Conservation (phyloP, 2,329 filamentous ascomycete genomes). For the Juglanconis oblonga region DNA sequence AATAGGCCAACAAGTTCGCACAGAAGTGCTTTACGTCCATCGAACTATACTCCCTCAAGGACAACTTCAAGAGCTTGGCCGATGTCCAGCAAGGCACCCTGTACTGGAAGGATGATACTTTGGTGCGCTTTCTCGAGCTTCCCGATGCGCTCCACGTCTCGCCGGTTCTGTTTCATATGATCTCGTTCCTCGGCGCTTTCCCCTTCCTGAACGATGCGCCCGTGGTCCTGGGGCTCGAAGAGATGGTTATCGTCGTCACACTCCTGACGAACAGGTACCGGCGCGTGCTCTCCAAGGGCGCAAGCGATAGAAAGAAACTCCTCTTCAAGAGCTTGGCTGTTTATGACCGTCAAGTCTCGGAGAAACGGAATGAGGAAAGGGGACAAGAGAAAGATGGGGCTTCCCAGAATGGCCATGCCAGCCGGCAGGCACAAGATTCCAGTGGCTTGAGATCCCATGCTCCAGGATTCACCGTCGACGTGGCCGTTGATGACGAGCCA, state of each 20-base stretch:
- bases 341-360: slow-evolving; percentile 58
- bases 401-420: slow-evolving; percentile 9
- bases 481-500: slow-evolving; percentile 36
- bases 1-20: slow-evolving; percentile 60
- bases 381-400: slow-evolving; percentile 18
- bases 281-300: slow-evolving; percentile 57
- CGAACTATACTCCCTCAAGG: slow-evolving; percentile 70
- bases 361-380: slow-evolving; percentile 24
- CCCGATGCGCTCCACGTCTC: slow-evolving; percentile 67
- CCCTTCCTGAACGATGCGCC: slow-evolving; percentile 71
- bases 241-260: slow-evolving; percentile 69
- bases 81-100: slow-evolving; percentile 59
- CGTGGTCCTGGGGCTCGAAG: slow-evolving; percentile 65
- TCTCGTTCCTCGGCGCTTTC: slow-evolving; percentile 69
- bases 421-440: slow-evolving; percentile 2
- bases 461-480: slow-evolving; percentile 45
- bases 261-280: slow-evolving; percentile 70
- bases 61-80: slow-evolving; percentile 69
- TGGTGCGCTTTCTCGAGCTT: slow-evolving; percentile 70
- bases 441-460: slow-evolving; percentile 20
- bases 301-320: slow-evolving; percentile 58
- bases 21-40: slow-evolving; percentile 68
- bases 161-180: slow-evolving; percentile 68
- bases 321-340: slow-evolving; percentile 71
- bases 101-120: slow-evolving; percentile 68